Evolutionary conservation across 352 stramenopile genomes (phyloP), one percentile per base, ranked within the genome.

Genomic region (Globisporangium okanoganense): DNA sequence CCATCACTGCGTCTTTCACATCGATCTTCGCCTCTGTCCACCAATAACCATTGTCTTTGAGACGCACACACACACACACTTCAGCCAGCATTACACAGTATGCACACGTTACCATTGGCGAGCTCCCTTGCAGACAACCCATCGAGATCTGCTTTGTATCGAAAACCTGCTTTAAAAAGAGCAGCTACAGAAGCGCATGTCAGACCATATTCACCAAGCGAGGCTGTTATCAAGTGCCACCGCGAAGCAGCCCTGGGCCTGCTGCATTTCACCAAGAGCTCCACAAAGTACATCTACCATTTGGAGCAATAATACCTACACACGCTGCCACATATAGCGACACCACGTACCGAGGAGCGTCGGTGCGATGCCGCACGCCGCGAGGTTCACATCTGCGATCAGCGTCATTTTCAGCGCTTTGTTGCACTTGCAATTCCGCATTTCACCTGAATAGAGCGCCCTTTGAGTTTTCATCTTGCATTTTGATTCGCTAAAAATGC

Each of bases 161-260:
- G 75, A 41, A 92, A 88, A 2, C 82, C 82, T 5, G 78, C 74
- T 18, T 81, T 73, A 27, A 88, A 73, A 33, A 92, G 75, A 53
- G 73, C 68, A 22, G 65, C 82, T 92, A n/a, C 14, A 43, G 38
- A n/a, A 36, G n/a, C 5, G 14, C 27, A 53, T 25, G 25, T 12
- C 14, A 36, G 7, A 27, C 27, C 16, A 41, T 12, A 3, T 2
- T 14, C 27, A 25, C 27, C 18, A 41, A 5, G 9, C 27, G 27
- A 41, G 29, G 3, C 9, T 7, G 10, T 40, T 18, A 22, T 16
- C 20, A 8, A 40, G 20, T 25, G 18, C 47, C 47, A 40, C 31
- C 5, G 31, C 14, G 22, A 29, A 1, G 72, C 7, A 7, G 29
- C 24, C 4, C 22, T 40, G 47, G 22, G 16, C 33, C 27, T 67